phyloP scores from a whole-genome alignment of 1,284 basidiomycete genomes.

The Cryptococcus sp. region DNA sequence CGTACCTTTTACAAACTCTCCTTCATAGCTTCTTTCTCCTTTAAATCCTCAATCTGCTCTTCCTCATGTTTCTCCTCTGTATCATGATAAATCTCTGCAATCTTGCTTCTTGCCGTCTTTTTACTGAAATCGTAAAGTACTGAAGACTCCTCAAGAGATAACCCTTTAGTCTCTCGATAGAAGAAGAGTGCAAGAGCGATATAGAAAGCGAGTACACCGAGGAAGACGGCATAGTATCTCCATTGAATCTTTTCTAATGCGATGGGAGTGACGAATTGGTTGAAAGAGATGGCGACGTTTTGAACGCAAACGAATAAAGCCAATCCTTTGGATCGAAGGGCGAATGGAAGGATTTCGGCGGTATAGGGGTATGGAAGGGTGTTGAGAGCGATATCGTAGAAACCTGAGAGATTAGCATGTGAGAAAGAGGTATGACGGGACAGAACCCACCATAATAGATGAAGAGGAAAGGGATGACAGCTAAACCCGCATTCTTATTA shows the following conservation, averaged over 20 bases:
- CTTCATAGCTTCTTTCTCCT: too few species aligned
- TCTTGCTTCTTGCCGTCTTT: too few species aligned
- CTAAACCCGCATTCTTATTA: background rate
- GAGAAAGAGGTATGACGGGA: background rate
- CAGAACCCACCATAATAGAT: constrained; percentile 13
- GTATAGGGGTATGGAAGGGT: constrained; percentile 41
- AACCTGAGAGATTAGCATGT: constrained; percentile 3
- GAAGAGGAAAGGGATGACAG: constrained; percentile 18
- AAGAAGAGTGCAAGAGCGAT: constrained; percentile 36
- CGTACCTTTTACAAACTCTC: too few species aligned
- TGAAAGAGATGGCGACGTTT: constrained; percentile 57
- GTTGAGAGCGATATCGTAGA: constrained; percentile 4
- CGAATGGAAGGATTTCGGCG: constrained; percentile 62
- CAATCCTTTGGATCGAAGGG: constrained; percentile 49
- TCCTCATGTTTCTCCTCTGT: too few species aligned
- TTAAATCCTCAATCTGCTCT: too few species aligned
- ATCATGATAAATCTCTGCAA: too few species aligned
- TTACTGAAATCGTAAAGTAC: background rate
- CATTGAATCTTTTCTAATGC: constrained; percentile 60
- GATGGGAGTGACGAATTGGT: constrained; percentile 75
- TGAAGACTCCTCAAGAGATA: background rate
- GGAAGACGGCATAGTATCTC: constrained; percentile 61
- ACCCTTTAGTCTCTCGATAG: constrained; percentile 25
- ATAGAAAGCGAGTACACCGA: constrained; percentile 46
- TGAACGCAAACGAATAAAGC: constrained; percentile 43